phyloP scores from a whole-genome alignment of 2,329 filamentous ascomycete genomes.

The Neonectria neomacrospora region DNA sequence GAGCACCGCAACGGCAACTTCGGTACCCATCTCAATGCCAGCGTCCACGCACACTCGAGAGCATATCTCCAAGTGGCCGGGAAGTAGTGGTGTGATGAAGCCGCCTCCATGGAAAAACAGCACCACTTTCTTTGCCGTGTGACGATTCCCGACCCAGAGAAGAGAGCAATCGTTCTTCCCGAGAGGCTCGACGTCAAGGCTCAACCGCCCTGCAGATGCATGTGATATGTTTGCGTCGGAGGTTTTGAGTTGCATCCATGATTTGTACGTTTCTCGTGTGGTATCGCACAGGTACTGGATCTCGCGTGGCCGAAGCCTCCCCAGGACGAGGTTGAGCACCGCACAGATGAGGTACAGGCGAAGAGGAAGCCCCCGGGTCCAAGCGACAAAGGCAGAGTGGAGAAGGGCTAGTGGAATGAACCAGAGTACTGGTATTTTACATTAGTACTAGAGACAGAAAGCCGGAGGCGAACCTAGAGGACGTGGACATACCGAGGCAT shows the following conservation, averaged over 20 bases:
- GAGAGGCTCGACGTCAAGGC: slow-evolving; percentile 21
- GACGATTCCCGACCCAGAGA: slow-evolving; percentile 5
- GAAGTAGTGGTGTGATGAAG: not conserved
- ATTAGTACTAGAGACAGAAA: not conserved
- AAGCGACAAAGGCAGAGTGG: not conserved
- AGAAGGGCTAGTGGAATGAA: not conserved
- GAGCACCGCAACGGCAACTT: slow-evolving; percentile 42
- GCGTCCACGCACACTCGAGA: slow-evolving; percentile 5
- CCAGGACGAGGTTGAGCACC: slow-evolving; percentile 11
- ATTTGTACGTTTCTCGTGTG: slow-evolving; percentile 13
- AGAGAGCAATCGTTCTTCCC: not conserved
- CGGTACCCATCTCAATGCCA: slow-evolving; percentile 9
- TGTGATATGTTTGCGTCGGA: not conserved
- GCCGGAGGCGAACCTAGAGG: not conserved
- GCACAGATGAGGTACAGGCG: slow-evolving; percentile 15
- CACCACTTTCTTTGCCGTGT: not conserved
- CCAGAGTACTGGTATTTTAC: not conserved
- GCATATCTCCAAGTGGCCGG: slow-evolving; percentile 5
- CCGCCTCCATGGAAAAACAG: slow-evolving; percentile 4
- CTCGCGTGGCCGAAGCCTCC: slow-evolving; percentile 9
- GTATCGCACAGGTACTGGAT: slow-evolving; percentile 20
- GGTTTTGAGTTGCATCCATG: slow-evolving; percentile 15
- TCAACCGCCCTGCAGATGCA: not conserved
- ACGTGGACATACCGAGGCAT: not conserved
- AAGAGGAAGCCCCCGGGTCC: slow-evolving; percentile 1